Base-by-base conservation (phyloP, 306 rosid genomes). In the Gillenia trifoliata region DNA sequence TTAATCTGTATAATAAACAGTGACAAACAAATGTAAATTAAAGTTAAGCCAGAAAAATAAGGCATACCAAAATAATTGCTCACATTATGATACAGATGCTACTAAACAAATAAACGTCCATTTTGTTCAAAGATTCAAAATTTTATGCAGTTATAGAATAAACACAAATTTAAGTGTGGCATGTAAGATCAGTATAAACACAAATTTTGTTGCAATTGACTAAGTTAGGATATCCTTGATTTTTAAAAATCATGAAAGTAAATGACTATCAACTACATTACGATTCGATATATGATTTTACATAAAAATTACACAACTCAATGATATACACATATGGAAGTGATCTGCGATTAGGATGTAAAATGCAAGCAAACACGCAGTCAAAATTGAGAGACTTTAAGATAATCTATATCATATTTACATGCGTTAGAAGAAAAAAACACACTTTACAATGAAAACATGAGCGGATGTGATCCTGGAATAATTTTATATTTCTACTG, bases 1-100 rank as follows among this genome's bases (percentile, higher is more conserved):
- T 94, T 94, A 74, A 94, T 86, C 98, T 94, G 95, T 29, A 22
- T 59, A 79, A 68, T 30, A 84, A 66, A 34, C 68, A 57, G 43
- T 22, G 68, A 66, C 57, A 43, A 22, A 2, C 3, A 49, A 76
- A 22, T 29, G 33, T 17, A n/a, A 80, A 79, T 38, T 40, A 75
- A 76, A 43, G 17, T 33, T 30, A 45, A 16, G 52, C 52, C 75
- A 71, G 7, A 70, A 52, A 15, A 20, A 54, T 31, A n/a, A 11
- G 30, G 20, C 74, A 52, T 20, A 71, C 2, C 11, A 56, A 34
- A 11, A 45, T 45, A 45, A 45, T 16, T 45, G 52, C 20, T 45
- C 52, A 1, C 3, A 45, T 45, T 5, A 15, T 45, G 20, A 45
- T 17, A 5, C 20, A 16, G 52, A 45, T 45, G 52, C 20, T 45